Evolutionary conservation across 164 flowering plant genomes (phyloP).

Genomic region (Litsea cubeba): DNA sequence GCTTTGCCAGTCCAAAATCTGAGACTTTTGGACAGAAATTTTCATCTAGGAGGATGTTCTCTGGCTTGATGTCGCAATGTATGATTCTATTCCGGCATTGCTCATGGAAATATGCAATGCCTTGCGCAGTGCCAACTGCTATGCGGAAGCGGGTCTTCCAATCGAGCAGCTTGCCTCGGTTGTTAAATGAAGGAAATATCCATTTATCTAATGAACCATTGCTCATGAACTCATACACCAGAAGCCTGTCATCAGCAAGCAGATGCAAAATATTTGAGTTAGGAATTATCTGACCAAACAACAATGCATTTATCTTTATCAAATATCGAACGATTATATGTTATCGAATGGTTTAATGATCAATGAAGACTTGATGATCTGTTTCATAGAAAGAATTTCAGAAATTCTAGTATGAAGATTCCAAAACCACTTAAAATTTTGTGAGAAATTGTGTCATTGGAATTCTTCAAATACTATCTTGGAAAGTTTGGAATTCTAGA

Average conservation of each 20-base stretch:
- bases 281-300: background rate
- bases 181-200: conserved; percentile 62
- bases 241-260: conserved; percentile 44
- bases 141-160: conserved; percentile 77
- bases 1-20: conserved; percentile 89
- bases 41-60: conserved; percentile 83
- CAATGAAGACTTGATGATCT: no score
- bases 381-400: no score
- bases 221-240: conserved; percentile 87
- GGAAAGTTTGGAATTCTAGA: no score
- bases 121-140: conserved; percentile 82
- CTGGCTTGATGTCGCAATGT: conserved; percentile 97
- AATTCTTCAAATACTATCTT: no score
- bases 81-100: conserved; percentile 83
- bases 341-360: no score
- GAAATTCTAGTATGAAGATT: no score
- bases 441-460: no score
- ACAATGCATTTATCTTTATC: no score
- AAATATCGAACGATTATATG: no score
- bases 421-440: no score
- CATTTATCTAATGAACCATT: conserved; percentile 93
- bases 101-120: conserved; percentile 92
- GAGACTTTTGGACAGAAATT: conserved; percentile 86
- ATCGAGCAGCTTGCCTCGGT: conserved; percentile 43
- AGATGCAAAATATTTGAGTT: background rate